Conservation (phyloP, 495 filamentous ascomycete genomes). For the Neurospora discreta region DNA sequence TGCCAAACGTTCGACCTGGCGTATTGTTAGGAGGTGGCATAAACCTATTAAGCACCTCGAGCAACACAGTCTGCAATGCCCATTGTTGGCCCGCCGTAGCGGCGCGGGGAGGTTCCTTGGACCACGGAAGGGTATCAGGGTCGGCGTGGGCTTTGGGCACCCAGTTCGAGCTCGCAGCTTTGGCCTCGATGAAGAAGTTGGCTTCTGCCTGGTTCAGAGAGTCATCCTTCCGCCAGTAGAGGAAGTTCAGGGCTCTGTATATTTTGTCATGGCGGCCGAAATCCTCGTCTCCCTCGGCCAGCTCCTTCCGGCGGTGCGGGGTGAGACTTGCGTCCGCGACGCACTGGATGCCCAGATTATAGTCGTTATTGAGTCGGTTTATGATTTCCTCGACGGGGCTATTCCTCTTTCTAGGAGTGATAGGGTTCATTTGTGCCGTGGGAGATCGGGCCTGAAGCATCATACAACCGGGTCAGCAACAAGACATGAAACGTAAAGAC, state of each 20-base stretch:
- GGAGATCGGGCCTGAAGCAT: background rate
- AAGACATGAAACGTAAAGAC: background rate
- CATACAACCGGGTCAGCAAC: background rate
- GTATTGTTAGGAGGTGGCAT: background rate
- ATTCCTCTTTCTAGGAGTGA: conserved; percentile 11
- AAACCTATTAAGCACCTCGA: conserved; percentile 3
- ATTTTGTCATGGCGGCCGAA: conserved; percentile 9
- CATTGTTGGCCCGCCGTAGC: conserved; percentile 2
- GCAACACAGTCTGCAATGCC: conserved; percentile 11
- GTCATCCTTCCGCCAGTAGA: conserved; percentile 8
- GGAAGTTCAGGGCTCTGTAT: conserved; percentile 5
- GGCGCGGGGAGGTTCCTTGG: conserved; percentile 4
- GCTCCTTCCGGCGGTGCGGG: conserved; percentile 5
- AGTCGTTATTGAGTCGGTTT: conserved; percentile 13
- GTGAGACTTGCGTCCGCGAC: conserved; percentile 12
- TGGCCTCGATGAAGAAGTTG: conserved; percentile 12
- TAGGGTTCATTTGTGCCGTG: conserved; percentile 1
- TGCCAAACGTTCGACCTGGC: background rate
- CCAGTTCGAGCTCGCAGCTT: conserved; percentile 11
- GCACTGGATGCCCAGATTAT: conserved; percentile 9
- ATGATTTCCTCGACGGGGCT: conserved; percentile 5
- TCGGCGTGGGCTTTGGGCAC: conserved; percentile 6
- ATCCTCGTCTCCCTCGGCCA: conserved; percentile 2
- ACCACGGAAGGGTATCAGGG: conserved; percentile 4
- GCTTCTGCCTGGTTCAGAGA: conserved; percentile 4